Percentiles rank a stretch among this genome's conserved stretches.
phyloP scores from a whole-genome alignment of 2,329 filamentous ascomycete genomes.

The Alternaria atra region DNA sequence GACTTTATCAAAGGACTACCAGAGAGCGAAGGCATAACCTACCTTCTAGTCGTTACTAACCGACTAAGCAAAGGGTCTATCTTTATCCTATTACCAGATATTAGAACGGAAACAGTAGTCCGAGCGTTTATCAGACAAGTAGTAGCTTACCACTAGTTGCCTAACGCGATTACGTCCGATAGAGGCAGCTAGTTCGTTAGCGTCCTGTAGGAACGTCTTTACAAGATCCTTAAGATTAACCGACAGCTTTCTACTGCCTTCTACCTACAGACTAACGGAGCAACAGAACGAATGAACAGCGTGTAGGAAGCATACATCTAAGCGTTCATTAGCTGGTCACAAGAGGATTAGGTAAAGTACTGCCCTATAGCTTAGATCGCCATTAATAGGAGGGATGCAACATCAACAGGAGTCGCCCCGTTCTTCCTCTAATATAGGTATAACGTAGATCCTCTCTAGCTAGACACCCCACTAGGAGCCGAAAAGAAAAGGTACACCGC shows the following conservation, averaged over 20 bases:
- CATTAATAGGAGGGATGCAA: not conserved
- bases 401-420: not conserved
- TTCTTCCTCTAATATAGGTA: not conserved
- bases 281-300: conserved; percentile 3
- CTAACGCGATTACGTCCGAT: not conserved
- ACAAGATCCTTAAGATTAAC: not conserved
- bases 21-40: too few species aligned
- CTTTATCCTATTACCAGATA: not conserved
- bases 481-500: not conserved
- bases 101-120: not conserved
- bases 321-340: not conserved
- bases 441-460: not conserved
- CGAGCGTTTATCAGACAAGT: not conserved
- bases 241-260: not conserved
- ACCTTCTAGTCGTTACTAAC: conserved; percentile 1
- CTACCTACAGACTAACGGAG: conserved; percentile 6
- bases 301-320: not conserved
- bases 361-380: not conserved
- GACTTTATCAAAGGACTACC: conserved; percentile 3
- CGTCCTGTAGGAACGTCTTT: not conserved
- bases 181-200: not conserved
- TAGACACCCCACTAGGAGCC: not conserved
- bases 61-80: not conserved
- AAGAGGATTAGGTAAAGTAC: not conserved
- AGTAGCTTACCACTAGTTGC: not conserved